These are phyloP conservation scores for Dunaliella primolecta DNA, from an alignment of 139 green algal species.

Conservation along the genomic window DNA sequence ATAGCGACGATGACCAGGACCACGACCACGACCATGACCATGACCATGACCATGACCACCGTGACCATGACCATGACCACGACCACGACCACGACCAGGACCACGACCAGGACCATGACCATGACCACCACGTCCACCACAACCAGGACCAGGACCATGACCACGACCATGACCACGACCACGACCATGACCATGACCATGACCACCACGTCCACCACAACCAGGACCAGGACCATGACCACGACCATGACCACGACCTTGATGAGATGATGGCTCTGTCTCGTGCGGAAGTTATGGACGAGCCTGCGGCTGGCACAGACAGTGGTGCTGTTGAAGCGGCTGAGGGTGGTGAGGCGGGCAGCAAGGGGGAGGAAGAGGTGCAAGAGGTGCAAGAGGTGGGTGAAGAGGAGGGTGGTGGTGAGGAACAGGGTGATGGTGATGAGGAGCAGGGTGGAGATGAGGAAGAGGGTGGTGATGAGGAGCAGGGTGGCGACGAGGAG, in stretches of 20 bases:
- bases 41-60: too few relatives aligned
- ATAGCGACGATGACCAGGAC: too few relatives aligned
- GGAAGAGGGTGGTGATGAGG: not conserved
- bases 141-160: slow-evolving; percentile 1
- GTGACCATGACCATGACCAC: too few relatives aligned
- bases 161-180: too few relatives aligned
- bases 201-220: not conserved
- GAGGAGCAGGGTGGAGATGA: not conserved
- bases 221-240: too few relatives aligned
- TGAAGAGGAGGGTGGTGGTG: not conserved
- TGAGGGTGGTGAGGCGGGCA: not conserved
- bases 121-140: not conserved
- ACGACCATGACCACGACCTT: too few relatives aligned
- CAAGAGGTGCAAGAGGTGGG: not conserved
- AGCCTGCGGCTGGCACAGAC: not conserved
- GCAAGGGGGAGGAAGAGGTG: not conserved
- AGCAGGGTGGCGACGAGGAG: not conserved
- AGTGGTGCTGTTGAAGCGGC: not conserved
- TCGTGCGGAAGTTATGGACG: not conserved
- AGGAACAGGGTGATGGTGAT: not conserved
- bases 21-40: too few relatives aligned
- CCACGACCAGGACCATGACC: not conserved
- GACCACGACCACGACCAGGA: too few relatives aligned
- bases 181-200: too few relatives aligned
- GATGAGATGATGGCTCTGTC: not conserved